Conservation (phyloP, 805 yeast species). For the Saccharomycopsis fermentans region DNA sequence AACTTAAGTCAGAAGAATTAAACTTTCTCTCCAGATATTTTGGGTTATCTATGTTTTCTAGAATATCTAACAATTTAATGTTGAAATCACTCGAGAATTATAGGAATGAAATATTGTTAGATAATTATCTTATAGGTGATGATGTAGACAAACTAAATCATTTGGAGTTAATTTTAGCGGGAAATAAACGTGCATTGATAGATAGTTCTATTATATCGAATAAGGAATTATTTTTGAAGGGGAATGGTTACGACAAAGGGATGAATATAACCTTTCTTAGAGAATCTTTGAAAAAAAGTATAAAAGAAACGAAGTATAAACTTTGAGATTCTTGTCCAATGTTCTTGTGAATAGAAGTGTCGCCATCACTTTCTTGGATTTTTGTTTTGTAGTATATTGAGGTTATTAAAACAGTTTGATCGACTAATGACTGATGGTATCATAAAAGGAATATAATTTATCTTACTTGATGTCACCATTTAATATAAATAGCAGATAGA, state of each 20-base stretch:
- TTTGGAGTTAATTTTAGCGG: conserved; percentile 11
- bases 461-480: too few species aligned
- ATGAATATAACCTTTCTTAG: background rate
- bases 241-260: conserved; percentile 7
- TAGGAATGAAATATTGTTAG: conserved; percentile 11
- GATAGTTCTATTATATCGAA: background rate
- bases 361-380: too few species aligned
- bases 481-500: too few species aligned
- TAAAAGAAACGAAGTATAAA: conserved; percentile 4
- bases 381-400: too few species aligned
- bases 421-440: too few species aligned
- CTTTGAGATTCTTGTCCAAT: background rate
- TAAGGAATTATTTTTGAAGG: conserved; percentile 2
- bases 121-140: conserved; percentile 10
- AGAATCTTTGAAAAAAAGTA: conserved; percentile 4
- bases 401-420: too few species aligned
- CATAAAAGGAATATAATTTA: too few species aligned
- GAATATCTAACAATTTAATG: background rate
- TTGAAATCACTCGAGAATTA: conserved; percentile 4
- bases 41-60: background rate
- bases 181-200: conserved; percentile 12
- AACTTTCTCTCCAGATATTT: background rate
- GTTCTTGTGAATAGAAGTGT: background rate
- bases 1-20: background rate
- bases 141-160: conserved; percentile 10